Conservation (phyloP, 805 yeast genomes). For the Saccharomycopsis synnaedendra region DNA sequence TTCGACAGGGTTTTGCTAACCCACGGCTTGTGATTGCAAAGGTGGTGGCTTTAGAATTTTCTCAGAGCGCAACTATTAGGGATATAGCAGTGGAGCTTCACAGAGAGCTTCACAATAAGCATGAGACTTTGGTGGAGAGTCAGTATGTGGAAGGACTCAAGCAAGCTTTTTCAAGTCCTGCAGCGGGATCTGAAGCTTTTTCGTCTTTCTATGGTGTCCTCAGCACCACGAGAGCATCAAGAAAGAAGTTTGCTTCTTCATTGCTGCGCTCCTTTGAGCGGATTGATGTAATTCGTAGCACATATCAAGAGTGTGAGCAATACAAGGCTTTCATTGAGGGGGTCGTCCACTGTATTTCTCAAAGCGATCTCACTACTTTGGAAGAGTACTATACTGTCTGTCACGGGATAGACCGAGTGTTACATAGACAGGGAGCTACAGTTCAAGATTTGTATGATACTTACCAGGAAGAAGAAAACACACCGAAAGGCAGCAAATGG, state of each 20-base stretch:
- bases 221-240: conserved; percentile 27
- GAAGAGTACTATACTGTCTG: conserved; percentile 43
- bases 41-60: conserved; percentile 56
- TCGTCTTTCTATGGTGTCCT: conserved; percentile 32
- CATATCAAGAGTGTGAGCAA: conserved; percentile 14
- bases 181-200: conserved; percentile 21
- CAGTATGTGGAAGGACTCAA: conserved; percentile 53
- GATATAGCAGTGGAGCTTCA: conserved; percentile 43
- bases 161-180: conserved; percentile 29
- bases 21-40: conserved; percentile 64
- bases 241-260: conserved; percentile 29
- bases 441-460: conserved; percentile 16
- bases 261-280: conserved; percentile 23
- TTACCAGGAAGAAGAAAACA: not conserved
- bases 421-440: conserved; percentile 31
- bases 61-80: conserved; percentile 32
- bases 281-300: conserved; percentile 20
- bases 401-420: conserved; percentile 30
- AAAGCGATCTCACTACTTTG: conserved; percentile 27
- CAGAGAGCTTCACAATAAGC: conserved; percentile 43
- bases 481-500: not conserved
- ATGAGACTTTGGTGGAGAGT: conserved; percentile 61
- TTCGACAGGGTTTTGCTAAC: conserved; percentile 59
- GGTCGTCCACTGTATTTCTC: conserved; percentile 29
- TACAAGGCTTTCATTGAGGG: conserved; percentile 24